These are phyloP conservation scores for Achaetomium macrosporum DNA, from an alignment of 2,329 filamentous ascomycete species.

Conservation along the genomic window DNA sequence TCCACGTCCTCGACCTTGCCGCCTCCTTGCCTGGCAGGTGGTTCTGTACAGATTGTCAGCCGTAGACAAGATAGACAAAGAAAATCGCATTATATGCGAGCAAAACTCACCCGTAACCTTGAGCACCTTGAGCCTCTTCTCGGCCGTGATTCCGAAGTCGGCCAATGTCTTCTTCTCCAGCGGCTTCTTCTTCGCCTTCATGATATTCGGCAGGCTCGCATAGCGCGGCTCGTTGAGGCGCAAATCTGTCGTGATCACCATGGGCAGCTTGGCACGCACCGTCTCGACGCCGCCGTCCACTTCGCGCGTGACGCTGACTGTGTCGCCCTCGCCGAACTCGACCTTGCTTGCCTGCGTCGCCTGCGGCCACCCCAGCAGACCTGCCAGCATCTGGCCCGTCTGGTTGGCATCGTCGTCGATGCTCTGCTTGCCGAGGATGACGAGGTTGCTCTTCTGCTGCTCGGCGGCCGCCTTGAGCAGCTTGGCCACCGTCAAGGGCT, in stretches of 20 bases:
- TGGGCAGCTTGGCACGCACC: slow-evolving; percentile 73
- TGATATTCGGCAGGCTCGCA: slow-evolving; percentile 93
- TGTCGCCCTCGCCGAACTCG: slow-evolving; percentile 63
- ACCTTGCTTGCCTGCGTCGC: slow-evolving; percentile 90
- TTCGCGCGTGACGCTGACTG: slow-evolving; percentile 76
- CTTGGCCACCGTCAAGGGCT: slow-evolving; percentile 91
- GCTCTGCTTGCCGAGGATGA: slow-evolving; percentile 93
- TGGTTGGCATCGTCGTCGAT: slow-evolving; percentile 95
- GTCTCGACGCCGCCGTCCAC: slow-evolving; percentile 96
- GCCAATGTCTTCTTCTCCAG: slow-evolving; percentile 83
- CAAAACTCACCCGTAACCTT: slow-evolving; percentile 66
- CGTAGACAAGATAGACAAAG: slow-evolving; percentile 8
- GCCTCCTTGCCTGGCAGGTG: slow-evolving; percentile 79
- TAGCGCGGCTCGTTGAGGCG: slow-evolving; percentile 92
- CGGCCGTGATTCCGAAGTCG: slow-evolving; percentile 73
- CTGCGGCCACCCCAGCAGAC: slow-evolving; percentile 85
- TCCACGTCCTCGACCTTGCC: slow-evolving; percentile 97
- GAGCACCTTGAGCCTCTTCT: slow-evolving; percentile 75
- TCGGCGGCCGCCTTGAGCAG: slow-evolving; percentile 73
- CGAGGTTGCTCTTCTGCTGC: slow-evolving; percentile 81
- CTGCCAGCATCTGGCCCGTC: slow-evolving; percentile 97
- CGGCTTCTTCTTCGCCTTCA: slow-evolving; percentile 99
- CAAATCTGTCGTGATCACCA: slow-evolving; percentile 93
- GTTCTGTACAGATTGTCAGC: slow-evolving; percentile 51
- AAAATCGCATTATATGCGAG: background rate